Percentiles rank a stretch among this genome's conserved stretches.
These are phyloP conservation scores for Heliocybe sulcata DNA, from an alignment of 1,284 basidiomycete genomes.

Conservation along the genomic window DNA sequence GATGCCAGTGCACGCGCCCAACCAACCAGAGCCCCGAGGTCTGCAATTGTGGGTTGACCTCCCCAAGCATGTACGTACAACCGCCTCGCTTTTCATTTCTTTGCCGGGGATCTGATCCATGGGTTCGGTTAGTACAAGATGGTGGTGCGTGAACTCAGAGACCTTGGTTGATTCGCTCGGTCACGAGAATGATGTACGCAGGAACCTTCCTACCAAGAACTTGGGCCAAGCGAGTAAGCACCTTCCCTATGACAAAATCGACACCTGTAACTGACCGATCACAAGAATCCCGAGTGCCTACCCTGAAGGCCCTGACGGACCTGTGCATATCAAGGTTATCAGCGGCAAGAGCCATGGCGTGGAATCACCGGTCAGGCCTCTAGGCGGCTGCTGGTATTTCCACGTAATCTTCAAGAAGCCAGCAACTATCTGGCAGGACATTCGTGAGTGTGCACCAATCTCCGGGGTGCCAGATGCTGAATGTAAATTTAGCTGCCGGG, in stretches of 20 bases:
- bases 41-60: conserved; percentile 95
- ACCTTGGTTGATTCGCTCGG: not conserved
- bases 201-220: conserved; percentile 76
- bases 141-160: conserved; percentile 40
- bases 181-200: conserved; percentile 12
- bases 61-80: conserved; percentile 54
- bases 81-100: not conserved
- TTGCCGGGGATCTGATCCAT: conserved; percentile 18
- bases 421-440: conserved; percentile 72
- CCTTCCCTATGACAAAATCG: not conserved
- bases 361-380: conserved; percentile 81
- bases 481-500: conserved; percentile 40
- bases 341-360: conserved; percentile 84
- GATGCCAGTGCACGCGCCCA: conserved; percentile 79
- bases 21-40: conserved; percentile 66
- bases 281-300: conserved; percentile 65
- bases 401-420: conserved; percentile 69
- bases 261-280: not conserved
- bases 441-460: conserved; percentile 48
- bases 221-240: conserved; percentile 52
- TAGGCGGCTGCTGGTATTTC: conserved; percentile 93
- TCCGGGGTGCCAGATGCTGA: not conserved
- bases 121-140: conserved; percentile 66
- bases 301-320: conserved; percentile 66
- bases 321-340: conserved; percentile 76